A percentile compares a stretch with the other conserved stretches of the same genome.
Conservation (phyloP, 768 basidiomycete species). For the Tubosaeta sp. region DNA sequence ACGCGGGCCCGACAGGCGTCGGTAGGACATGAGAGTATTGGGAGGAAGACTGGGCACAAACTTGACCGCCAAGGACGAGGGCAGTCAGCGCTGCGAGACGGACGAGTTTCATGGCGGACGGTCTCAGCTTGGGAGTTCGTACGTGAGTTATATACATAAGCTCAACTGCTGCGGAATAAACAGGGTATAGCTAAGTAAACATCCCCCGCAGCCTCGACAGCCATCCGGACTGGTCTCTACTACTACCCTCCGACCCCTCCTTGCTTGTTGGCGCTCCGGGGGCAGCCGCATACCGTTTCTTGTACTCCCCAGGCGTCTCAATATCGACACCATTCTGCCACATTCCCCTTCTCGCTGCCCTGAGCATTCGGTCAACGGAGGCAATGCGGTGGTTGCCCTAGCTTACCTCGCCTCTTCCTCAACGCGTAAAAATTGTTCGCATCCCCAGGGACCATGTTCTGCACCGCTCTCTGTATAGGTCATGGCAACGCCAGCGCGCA, state of each 20-base stretch:
- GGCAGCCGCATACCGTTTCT: constrained; percentile 52
- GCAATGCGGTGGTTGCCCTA: background rate
- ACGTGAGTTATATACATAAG: constrained; percentile 1
- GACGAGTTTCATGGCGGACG: background rate
- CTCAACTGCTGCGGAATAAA: constrained; percentile 12
- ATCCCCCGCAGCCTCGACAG: constrained; percentile 7
- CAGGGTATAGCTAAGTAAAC: constrained; percentile 1
- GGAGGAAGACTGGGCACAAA: background rate
- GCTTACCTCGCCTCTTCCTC: constrained; percentile 68
- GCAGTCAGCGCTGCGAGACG: background rate
- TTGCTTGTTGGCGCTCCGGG: constrained; percentile 3
- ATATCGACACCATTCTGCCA: constrained; percentile 54
- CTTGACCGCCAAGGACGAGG: background rate
- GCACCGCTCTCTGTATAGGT: constrained; percentile 77
- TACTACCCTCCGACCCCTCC: background rate
- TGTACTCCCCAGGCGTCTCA: constrained; percentile 80
- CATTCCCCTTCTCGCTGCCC: constrained; percentile 64
- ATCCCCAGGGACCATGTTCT: constrained; percentile 69
- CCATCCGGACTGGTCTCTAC: background rate
- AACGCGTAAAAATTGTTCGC: constrained; percentile 56
- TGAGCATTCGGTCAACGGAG: constrained; percentile 23
- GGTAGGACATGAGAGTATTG: background rate
- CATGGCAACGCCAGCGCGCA: constrained; percentile 70
- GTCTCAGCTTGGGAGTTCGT: background rate
- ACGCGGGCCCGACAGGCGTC: background rate